These are phyloP conservation scores for Plantago elongata DNA, from an alignment of 257 asterid genomes.

Conservation along the genomic window DNA sequence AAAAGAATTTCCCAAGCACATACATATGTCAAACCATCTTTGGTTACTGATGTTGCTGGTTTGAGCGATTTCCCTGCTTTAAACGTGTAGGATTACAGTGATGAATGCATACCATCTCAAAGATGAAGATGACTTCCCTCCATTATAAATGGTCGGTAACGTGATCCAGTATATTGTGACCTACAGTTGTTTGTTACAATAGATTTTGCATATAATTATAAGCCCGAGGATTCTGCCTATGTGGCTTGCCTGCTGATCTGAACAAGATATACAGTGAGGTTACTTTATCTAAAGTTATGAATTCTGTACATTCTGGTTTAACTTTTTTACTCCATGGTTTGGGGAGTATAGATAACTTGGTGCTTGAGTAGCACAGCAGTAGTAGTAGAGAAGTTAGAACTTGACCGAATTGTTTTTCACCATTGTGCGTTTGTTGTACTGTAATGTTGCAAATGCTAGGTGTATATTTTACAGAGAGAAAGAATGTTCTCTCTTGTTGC, in stretches of 20 bases:
- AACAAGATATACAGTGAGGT: slow-evolving; percentile 6
- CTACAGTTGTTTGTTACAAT: slow-evolving; percentile 1
- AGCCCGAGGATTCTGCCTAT: slow-evolving; percentile 42
- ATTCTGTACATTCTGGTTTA: slow-evolving; percentile 26
- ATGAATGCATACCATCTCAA: slow-evolving; percentile 62
- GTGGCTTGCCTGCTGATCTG: slow-evolving; percentile 27
- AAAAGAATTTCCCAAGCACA: slow-evolving; percentile 18
- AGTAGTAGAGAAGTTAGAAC: slow-evolving; percentile 1
- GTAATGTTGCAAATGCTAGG: slow-evolving; percentile 15
- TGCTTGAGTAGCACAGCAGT: slow-evolving; percentile 15
- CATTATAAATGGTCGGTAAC: slow-evolving; percentile 33
- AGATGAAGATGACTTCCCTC: slow-evolving; percentile 84
- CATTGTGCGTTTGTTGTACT: neutral
- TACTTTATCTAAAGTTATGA: slow-evolving; percentile 4
- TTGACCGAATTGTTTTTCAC: neutral
- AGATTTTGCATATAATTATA: slow-evolving; percentile 12
- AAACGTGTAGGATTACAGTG: slow-evolving; percentile 49
- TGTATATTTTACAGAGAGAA: slow-evolving; percentile 1
- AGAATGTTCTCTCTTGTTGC: slow-evolving; percentile 15
- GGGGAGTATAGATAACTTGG: slow-evolving; percentile 15
- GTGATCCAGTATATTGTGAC: slow-evolving; percentile 15
- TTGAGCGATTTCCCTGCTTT: slow-evolving; percentile 32
- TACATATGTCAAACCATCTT: slow-evolving; percentile 16
- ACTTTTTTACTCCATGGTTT: slow-evolving; percentile 16
- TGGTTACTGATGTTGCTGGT: slow-evolving; percentile 29